A percentile compares a stretch with the other conserved stretches of the same genome.
These are phyloP conservation scores for Serendipita sp. DNA, from an alignment of 768 basidiomycete species.

Conservation along the genomic window DNA sequence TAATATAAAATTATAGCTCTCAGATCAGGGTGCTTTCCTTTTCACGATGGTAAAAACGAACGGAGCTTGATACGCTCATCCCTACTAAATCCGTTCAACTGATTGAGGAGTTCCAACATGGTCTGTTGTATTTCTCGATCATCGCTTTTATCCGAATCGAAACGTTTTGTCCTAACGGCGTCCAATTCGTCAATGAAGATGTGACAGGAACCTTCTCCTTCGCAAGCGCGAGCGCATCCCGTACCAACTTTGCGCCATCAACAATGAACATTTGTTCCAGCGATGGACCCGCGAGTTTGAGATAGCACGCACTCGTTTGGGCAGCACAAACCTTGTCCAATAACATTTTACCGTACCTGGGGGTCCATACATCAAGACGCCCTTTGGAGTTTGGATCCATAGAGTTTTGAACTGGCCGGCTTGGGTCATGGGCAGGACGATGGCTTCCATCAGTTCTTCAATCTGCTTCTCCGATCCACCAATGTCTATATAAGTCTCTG, in stretches of 20 bases:
- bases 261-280: conserved; percentile 99
- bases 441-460: conserved; percentile 94
- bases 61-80: conserved; percentile 91
- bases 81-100: conserved; percentile 92
- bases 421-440: conserved; percentile 96
- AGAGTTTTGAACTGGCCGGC: conserved; percentile 95
- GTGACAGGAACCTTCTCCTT: conserved; percentile 96
- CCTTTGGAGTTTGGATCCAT: conserved; percentile 94
- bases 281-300: conserved; percentile 94
- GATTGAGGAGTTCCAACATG: conserved; percentile 98
- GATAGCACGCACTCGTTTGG: conserved; percentile 92
- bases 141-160: conserved; percentile 96
- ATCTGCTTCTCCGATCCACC: conserved; percentile 99
- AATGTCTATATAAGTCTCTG: conserved; percentile 93
- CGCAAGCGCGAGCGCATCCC: conserved; percentile 93
- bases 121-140: conserved; percentile 99
- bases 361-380: conserved; percentile 96
- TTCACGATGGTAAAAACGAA: conserved; percentile 7
- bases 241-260: conserved; percentile 96
- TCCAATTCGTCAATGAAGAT: conserved; percentile 98
- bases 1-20: conserved; percentile 18
- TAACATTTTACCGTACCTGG: conserved; percentile 95
- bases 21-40: too few species aligned
- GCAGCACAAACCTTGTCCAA: conserved; percentile 96
- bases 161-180: conserved; percentile 95